Evolutionary conservation across 805 yeast genomes (phyloP).

Genomic region (Peterozyma toletana): DNA sequence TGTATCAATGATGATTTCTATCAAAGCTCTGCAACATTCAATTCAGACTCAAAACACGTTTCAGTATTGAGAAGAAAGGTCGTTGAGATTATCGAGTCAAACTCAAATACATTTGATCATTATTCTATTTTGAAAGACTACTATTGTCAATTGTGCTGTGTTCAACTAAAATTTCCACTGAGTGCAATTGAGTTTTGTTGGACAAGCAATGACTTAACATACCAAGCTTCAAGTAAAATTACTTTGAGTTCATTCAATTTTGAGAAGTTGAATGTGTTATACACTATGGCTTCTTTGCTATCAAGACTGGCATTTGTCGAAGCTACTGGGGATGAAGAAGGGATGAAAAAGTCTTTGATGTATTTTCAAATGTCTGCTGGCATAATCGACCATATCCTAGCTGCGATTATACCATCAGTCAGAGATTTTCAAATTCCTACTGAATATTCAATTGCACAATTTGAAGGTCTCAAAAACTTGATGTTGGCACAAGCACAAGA

Average conservation of each 20-base stretch:
- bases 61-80: slow-evolving; percentile 36
- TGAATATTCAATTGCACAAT: slow-evolving; percentile 44
- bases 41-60: slow-evolving; percentile 27
- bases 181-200: slow-evolving; percentile 60
- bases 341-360: slow-evolving; percentile 54
- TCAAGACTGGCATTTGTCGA: slow-evolving; percentile 47
- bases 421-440: slow-evolving; percentile 17
- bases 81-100: slow-evolving; percentile 20
- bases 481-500: slow-evolving; percentile 87
- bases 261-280: slow-evolving; percentile 59
- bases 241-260: slow-evolving; percentile 39
- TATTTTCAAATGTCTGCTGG: slow-evolving; percentile 73
- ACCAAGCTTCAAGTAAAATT: slow-evolving; percentile 41
- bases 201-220: slow-evolving; percentile 58
- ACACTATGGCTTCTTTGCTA: slow-evolving; percentile 61
- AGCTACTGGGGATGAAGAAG: slow-evolving; percentile 39
- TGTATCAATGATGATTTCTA: slow-evolving; percentile 24
- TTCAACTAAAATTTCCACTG: slow-evolving; percentile 55
- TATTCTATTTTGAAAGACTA: slow-evolving; percentile 35
- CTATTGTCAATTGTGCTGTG: slow-evolving; percentile 32
- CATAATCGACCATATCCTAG: slow-evolving; percentile 34
- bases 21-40: slow-evolving; percentile 24
- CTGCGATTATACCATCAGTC: slow-evolving; percentile 14
- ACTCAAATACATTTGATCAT: slow-evolving; percentile 21
- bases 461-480: slow-evolving; percentile 41